A percentile compares a stretch with the other conserved stretches of the same genome.
Conservation (phyloP, 176 grass and related monocot genomes). For the Phoenix roebelenii region DNA sequence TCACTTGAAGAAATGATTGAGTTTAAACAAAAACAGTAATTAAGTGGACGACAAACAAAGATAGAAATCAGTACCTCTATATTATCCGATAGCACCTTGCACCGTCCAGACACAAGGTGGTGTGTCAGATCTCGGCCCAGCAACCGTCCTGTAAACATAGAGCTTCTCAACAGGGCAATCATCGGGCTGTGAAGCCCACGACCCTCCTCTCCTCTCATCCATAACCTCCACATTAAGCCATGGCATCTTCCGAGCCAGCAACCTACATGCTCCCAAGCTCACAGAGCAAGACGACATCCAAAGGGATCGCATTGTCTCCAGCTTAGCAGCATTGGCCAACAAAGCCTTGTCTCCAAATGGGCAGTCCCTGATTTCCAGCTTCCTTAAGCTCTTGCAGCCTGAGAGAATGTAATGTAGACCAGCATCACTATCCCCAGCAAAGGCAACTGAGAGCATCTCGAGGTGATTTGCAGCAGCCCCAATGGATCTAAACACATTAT, state of each 20-base stretch:
- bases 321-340: conserved; percentile 29
- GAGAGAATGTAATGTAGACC: conserved; percentile 63
- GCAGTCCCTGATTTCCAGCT: conserved; percentile 54
- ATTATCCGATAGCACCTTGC: conserved; percentile 1
- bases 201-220: conserved; percentile 11
- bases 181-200: conserved; percentile 6
- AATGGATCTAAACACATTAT: conserved; percentile 55
- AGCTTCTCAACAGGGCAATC: conserved; percentile 33
- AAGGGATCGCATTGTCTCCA: conserved; percentile 58
- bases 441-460: conserved; percentile 53
- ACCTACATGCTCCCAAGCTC: conserved; percentile 59
- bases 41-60: too few relatives aligned
- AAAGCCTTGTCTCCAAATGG: conserved; percentile 51
- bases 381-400: conserved; percentile 63
- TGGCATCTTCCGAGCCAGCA: conserved; percentile 40
- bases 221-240: conserved; percentile 60
- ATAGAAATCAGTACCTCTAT: too few relatives aligned
- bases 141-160: conserved; percentile 58
- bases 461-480: conserved; percentile 55
- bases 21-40: too few relatives aligned
- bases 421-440: conserved; percentile 35
- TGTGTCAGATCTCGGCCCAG: conserved; percentile 39
- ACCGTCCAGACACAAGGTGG: conserved; percentile 44
- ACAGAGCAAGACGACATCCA: conserved; percentile 67
- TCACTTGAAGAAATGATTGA: too few relatives aligned